Percentiles rank a stretch among this genome's conserved stretches.
Conservation (phyloP, 1,284 basidiomycete species). For the Earliella scabrosa region DNA sequence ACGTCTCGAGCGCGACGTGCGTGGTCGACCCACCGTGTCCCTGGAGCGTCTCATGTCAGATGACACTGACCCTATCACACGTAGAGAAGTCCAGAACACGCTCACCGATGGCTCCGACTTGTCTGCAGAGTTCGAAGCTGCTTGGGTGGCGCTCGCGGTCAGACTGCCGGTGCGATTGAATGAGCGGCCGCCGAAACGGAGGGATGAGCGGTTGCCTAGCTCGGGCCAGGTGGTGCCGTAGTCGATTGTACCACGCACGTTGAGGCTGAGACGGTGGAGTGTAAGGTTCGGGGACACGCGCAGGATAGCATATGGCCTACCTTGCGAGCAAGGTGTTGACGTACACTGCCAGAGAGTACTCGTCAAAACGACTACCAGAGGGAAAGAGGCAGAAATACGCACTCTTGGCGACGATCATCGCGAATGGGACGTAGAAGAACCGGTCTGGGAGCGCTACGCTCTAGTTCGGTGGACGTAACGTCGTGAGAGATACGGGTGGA, state of each 20-base stretch:
- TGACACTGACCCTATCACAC: too few relatives aligned
- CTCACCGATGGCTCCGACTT: background rate
- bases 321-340: constrained; percentile 1
- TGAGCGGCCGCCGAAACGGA: background rate
- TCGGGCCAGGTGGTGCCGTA: background rate
- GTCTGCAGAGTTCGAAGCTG: background rate
- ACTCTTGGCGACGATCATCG: background rate
- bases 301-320: background rate
- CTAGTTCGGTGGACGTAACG: background rate
- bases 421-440: background rate
- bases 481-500: background rate
- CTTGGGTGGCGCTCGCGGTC: background rate
- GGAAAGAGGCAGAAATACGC: background rate
- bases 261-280: background rate
- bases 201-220: background rate
- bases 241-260: background rate
- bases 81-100: too few relatives aligned
- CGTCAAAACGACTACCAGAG: background rate
- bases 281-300: background rate
- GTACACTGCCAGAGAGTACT: background rate
- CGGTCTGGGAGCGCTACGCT: background rate
- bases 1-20: background rate
- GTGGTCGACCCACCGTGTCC: background rate
- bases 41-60: too few relatives aligned
- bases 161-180: background rate